phyloP scores from a whole-genome alignment of 805 yeast species.

The Yamadazyma kitorensis region DNA sequence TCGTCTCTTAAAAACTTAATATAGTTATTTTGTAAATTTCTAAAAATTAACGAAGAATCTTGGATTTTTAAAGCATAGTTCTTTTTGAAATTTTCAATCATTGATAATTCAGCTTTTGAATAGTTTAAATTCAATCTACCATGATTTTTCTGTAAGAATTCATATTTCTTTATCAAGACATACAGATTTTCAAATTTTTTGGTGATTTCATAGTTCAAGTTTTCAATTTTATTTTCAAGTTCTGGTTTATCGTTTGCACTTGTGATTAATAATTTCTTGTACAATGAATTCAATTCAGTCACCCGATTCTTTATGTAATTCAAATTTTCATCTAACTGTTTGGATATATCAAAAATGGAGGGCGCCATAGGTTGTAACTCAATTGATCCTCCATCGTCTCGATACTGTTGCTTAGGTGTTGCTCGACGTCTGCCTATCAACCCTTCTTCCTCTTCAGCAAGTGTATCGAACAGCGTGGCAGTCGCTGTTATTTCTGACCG shows the following conservation, averaged over 20 bases:
- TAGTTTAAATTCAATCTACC: slow-evolving; percentile 40
- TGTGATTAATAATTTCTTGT: slow-evolving; percentile 81
- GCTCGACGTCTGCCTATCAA: slow-evolving; percentile 39
- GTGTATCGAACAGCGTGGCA: slow-evolving; percentile 30
- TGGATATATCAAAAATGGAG: slow-evolving; percentile 68
- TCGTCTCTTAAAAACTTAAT: slow-evolving; percentile 81
- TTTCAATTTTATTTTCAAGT: slow-evolving; percentile 78
- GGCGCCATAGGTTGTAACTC: slow-evolving; percentile 75
- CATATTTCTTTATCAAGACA: slow-evolving; percentile 65
- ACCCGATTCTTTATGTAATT: slow-evolving; percentile 51
- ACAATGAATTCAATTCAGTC: slow-evolving; percentile 61
- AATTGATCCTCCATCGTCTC: slow-evolving; percentile 12
- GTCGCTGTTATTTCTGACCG: slow-evolving; percentile 38
- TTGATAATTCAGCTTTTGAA: slow-evolving; percentile 50
- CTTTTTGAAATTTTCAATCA: slow-evolving; percentile 79
- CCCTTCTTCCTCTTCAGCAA: slow-evolving; percentile 59
- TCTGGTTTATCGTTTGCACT: slow-evolving; percentile 78
- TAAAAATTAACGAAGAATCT: slow-evolving; percentile 67
- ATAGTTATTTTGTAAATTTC: slow-evolving; percentile 87
- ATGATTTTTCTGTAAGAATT: slow-evolving; percentile 37
- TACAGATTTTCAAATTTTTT: slow-evolving; percentile 77
- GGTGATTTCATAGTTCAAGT: slow-evolving; percentile 70
- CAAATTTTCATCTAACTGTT: slow-evolving; percentile 66
- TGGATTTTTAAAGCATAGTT: slow-evolving; percentile 85
- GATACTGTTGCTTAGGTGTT: slow-evolving; percentile 22